These are phyloP conservation scores for Medicago ruthenica DNA, from an alignment of 306 rosid genomes.

Conservation along the genomic window DNA sequence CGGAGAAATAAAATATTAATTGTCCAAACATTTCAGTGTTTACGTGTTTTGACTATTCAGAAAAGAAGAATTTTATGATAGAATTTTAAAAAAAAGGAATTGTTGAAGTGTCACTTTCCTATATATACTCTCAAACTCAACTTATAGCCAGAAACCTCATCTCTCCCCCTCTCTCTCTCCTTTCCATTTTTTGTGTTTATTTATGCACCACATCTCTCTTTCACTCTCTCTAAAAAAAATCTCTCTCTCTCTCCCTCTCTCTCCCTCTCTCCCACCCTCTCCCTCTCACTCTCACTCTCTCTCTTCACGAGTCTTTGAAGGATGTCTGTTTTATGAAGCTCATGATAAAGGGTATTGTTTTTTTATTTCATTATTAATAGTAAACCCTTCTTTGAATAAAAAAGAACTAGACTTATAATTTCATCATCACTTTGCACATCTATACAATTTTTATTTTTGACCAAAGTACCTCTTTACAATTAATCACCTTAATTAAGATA, in stretches of 20 bases:
- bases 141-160: conserved; percentile 43
- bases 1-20: conserved; percentile 40
- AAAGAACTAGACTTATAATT: background rate
- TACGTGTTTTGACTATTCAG: conserved; percentile 60
- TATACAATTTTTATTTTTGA: background rate
- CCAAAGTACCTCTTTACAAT: conserved; percentile 26
- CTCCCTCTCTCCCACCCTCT: background rate
- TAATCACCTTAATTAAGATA: conserved; percentile 13
- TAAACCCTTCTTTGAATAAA: too few species aligned
- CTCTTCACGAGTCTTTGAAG: conserved; percentile 37
- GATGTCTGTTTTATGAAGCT: conserved; percentile 65
- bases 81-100: conserved; percentile 43
- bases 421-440: conserved; percentile 33
- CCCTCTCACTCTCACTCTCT: background rate
- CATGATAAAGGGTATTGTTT: conserved; percentile 44
- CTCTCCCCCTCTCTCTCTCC: conserved; percentile 41
- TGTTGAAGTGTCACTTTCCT: conserved; percentile 86
- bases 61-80: conserved; percentile 26
- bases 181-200: too few species aligned
- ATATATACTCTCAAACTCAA: conserved; percentile 74
- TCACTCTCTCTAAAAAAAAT: background rate
- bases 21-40: conserved; percentile 44
- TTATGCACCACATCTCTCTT: conserved; percentile 30
- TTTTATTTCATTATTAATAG: conserved; percentile 25
- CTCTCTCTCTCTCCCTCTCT: background rate